Evolutionary conservation across 805 yeast genomes (phyloP), one percentile per base, ranked within the genome.

Genomic region (Candida endomychidarum): DNA sequence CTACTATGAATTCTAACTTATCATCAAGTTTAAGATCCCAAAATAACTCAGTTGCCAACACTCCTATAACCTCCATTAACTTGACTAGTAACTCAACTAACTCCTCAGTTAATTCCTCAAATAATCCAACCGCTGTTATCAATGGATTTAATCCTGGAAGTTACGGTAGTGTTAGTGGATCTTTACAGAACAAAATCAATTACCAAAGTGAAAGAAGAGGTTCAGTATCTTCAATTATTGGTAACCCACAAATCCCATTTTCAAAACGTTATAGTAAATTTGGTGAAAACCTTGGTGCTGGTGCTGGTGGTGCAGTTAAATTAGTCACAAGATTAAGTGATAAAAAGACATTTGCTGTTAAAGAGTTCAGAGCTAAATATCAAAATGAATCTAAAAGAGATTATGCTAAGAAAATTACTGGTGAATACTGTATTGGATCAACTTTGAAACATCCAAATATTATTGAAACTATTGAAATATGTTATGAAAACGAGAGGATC

Each of bases 291-390:
- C 60, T 86, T 34, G 95, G 95, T 12, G 80, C 88, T 1, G 95
- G 95, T 41, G 95, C 93, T 9, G 95, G 95, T 35, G 95, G 95
- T 5, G 78, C 89, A 1, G 95, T 86, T n/a, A 72, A 85, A 50
- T 65, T 85, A 32, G 72, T 86, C 17, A 75, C 74, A 7, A 75
- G 91, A 52, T 82, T 84, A 30, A 64, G 78, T 27, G 91, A 85
- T 60, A 77, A 78, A 51, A 76, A 76, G 25, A 77, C 85, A 0
- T 85, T 86, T 67, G 95, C 95, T 1, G 93, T 86, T 12, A 86
- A 86, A 56, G 91, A 86, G 60, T 86, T 86, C 54, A 74, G 91
- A 52, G 77, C 86, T 10, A 73, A 85, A 46, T 73, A 83, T 55
- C 76, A 81, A 27, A 81, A 78, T 54, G 95, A 86, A 57, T 63